Evolutionary conservation across 306 rosid genomes (phyloP), one percentile per base, ranked within the genome.

Genomic region (Sphenostylis stenocarpa): DNA sequence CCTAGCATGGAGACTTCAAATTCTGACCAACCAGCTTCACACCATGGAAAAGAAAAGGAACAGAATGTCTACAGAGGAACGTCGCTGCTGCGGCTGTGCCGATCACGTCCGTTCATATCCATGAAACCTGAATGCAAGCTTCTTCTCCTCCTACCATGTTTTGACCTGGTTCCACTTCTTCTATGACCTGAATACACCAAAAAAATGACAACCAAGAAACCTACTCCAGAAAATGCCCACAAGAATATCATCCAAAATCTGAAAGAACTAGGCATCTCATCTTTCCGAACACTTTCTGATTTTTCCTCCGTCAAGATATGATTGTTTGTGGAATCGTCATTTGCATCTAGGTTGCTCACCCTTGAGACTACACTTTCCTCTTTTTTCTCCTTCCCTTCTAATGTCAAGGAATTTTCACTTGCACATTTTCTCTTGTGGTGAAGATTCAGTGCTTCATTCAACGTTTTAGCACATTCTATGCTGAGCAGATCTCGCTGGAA

Each of bases 181-280:
- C 77, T 91, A 17, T 86, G 88, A 70, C 90, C 90, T 4, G 94
- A 85, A 60, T 79, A 91, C 82, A 83, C 77, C 31, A 88, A 5
- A 19, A 81, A 73, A 23, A 86, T 57, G 2, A 86, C 86, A 16
- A 83, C 83, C 80, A 90, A 72, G 85, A 95, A 95, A 75, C 93
- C 91, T 47, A 91, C 41, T 61, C 96, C 99, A 11, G 94, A 93
- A 73, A 88, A 53, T n/a, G 74, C 92, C 97, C 99, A 95, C 23
- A 95, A 56, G 80, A 85, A 72, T 55, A 95, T 72, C 61, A 92
- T 82, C 97, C 97, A 95, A 73, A 90, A 89, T 77, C 90, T 83
- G 75, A 92, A 83, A 55, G 97, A 87, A 77, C 85, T 80, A 23
- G 94, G 86, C 81, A 78, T 63, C 84, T 87, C 90, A 4, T 89